Evolutionary conservation across 257 asterid genomes (phyloP).

Genomic region (Solanum pimpinellifolium): DNA sequence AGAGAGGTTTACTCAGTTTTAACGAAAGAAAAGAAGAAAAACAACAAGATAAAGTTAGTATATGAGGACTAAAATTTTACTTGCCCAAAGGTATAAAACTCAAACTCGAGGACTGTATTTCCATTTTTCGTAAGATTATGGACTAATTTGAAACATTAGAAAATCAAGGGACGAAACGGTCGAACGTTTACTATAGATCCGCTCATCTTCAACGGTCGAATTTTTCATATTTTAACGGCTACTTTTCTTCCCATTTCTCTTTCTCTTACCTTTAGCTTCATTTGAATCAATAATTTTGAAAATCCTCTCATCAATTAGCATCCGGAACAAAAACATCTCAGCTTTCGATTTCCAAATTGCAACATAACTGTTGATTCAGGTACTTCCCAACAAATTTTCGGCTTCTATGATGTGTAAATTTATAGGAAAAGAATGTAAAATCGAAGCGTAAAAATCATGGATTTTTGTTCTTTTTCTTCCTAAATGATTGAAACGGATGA

Average conservation of each 20-base stretch:
- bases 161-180: not conserved
- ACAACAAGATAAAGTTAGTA: not conserved
- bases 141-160: not conserved
- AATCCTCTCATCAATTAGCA: not conserved
- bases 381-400: not conserved
- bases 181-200: constrained; percentile 1
- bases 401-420: not conserved
- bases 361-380: not conserved
- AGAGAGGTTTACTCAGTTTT: too few species aligned
- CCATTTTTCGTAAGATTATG: not conserved
- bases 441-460: not conserved
- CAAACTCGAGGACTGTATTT: not conserved
- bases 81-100: not conserved
- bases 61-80: not conserved
- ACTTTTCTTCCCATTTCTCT: not conserved
- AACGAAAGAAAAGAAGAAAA: not conserved
- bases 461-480: not conserved
- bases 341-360: not conserved
- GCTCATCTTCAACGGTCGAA: constrained; percentile 27
- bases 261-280: not conserved
- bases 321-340: not conserved
- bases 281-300: not conserved
- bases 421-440: not conserved
- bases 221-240: constrained; percentile 10
- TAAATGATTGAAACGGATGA: not conserved